These are phyloP conservation scores for Chlorophyllum brunneum DNA, from an alignment of 768 basidiomycete species.

Conservation along the genomic window DNA sequence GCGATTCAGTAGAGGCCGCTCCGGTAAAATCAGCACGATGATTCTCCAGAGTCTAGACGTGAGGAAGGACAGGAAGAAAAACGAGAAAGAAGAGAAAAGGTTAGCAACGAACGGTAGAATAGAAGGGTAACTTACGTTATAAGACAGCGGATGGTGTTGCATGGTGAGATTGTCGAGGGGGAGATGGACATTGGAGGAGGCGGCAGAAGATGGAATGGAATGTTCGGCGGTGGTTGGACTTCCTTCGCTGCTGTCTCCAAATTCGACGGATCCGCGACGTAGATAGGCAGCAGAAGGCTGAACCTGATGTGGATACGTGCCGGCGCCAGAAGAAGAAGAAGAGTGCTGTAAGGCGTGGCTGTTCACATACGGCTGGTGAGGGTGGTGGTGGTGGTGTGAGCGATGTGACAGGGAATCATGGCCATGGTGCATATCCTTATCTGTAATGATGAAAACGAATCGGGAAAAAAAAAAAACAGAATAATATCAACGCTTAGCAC, in stretches of 20 bases:
- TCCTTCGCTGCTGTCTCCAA: constrained; percentile 39
- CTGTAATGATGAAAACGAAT: constrained; percentile 10
- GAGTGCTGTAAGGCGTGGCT: constrained; percentile 5
- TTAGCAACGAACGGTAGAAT: background rate
- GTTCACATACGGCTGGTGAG: constrained; percentile 4
- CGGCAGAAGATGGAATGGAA: constrained; percentile 49
- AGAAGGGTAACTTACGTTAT: constrained; percentile 10
- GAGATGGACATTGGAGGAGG: constrained; percentile 50
- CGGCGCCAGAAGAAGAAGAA: constrained; percentile 8
- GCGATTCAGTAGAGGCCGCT: background rate
- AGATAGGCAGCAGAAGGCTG: constrained; percentile 14
- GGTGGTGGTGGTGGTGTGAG: constrained; percentile 12
- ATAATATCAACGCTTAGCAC: constrained; percentile 25
- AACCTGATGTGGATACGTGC: constrained; percentile 2
- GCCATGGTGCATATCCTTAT: constrained; percentile 12
- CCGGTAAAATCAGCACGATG: background rate
- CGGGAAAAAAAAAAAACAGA: constrained; percentile 15
- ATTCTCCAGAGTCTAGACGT: constrained; percentile 1
- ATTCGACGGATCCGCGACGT: constrained; percentile 31
- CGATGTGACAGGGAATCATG: constrained; percentile 14
- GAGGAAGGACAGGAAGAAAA: background rate
- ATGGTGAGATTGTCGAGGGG: constrained; percentile 26
- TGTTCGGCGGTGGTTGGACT: constrained; percentile 31
- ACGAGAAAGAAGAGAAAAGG: constrained; percentile 12
- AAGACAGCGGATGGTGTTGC: constrained; percentile 5